A percentile compares a stretch with the other conserved stretches of the same genome.
These are phyloP conservation scores for Tricholoma saponaceum DNA, from an alignment of 768 basidiomycete species.

Conservation along the genomic window DNA sequence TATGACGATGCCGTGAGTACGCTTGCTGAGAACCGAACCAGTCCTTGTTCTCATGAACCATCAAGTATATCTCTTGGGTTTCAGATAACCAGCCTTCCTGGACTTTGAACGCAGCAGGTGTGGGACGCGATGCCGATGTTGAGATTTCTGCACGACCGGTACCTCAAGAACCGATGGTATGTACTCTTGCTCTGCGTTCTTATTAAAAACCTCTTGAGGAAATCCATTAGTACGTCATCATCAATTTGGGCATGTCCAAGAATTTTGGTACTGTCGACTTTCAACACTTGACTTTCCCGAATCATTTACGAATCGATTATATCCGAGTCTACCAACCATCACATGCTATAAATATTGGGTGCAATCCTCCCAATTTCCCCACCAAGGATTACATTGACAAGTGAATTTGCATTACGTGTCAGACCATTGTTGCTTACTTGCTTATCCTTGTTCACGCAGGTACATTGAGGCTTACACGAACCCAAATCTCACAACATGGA, in stretches of 20 bases:
- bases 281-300: slow-evolving; percentile 59
- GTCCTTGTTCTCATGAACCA: background rate
- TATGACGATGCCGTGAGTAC: slow-evolving; percentile 54
- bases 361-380: slow-evolving; percentile 57
- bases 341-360: slow-evolving; percentile 58
- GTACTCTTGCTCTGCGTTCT: slow-evolving; percentile 29
- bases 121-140: slow-evolving; percentile 54
- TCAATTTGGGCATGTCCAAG: slow-evolving; percentile 76
- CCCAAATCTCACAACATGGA: slow-evolving; percentile 46
- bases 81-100: slow-evolving; percentile 60
- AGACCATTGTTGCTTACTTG: background rate
- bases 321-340: slow-evolving; percentile 65
- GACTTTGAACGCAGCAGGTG: slow-evolving; percentile 65
- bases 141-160: slow-evolving; percentile 63
- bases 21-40: background rate
- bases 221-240: slow-evolving; percentile 65
- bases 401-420: slow-evolving; percentile 24
- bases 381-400: slow-evolving; percentile 62
- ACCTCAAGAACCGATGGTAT: slow-evolving; percentile 80
- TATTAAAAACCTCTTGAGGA: slow-evolving; percentile 14
- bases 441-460: slow-evolving; percentile 12
- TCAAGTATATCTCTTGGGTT: slow-evolving; percentile 80
- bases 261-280: slow-evolving; percentile 75
- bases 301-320: slow-evolving; percentile 36
- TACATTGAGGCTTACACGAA: slow-evolving; percentile 69